Evolutionary conservation across 176 grass and related monocot genomes (phyloP), one percentile per base, ranked within the genome.

Genomic region (Urochloa ruziziensis): DNA sequence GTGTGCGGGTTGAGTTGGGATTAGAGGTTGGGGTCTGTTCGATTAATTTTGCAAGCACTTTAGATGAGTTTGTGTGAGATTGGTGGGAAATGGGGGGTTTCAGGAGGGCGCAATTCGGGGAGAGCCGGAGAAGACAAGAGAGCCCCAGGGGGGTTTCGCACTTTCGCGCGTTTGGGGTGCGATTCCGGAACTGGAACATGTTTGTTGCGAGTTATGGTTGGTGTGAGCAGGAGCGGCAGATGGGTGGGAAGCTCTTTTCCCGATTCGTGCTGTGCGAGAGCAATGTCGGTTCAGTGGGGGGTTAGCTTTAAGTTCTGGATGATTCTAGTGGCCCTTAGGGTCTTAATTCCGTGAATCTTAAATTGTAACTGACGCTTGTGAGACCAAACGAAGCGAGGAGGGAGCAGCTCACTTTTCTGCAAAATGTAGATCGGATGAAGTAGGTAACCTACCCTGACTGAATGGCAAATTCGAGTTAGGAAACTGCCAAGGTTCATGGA

Each of bases 381-480:
- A 27, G 24, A 52, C 34, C 64, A 10, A 24, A 43, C 65, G 18
- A 54, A 14, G 39, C 28, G 29, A 70, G 42, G 67, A 64, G 57
- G 15, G 73, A 17, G n/a, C 9, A 21, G 14, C 47, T 74, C 58
- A 15, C 21, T 51, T 27, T 62, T 77, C 21, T 16, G 30, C 19
- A 33, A n/a, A 48, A 63, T 64, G 40, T 64, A 13, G 7, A 78
- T 27, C 17, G 29, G 11, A 47, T 44, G n/a, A 48, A 66, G 36
- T 73, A 9, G 75, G 54, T 77, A 29, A 42, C 36, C 17, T 37
- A 29, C 11, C 51, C 32, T 79, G 4, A 7, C 39, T 40, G 6
- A 67, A 37, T 74, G 42, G 14, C 62, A 21, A 80, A 44, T 61
- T 21, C 6, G 21, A 62, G 15, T 70, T 89, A 54, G 73, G 51